Evolutionary conservation across 1,284 basidiomycete genomes (phyloP).

Genomic region (Cutaneotrichosporon dermatis): DNA sequence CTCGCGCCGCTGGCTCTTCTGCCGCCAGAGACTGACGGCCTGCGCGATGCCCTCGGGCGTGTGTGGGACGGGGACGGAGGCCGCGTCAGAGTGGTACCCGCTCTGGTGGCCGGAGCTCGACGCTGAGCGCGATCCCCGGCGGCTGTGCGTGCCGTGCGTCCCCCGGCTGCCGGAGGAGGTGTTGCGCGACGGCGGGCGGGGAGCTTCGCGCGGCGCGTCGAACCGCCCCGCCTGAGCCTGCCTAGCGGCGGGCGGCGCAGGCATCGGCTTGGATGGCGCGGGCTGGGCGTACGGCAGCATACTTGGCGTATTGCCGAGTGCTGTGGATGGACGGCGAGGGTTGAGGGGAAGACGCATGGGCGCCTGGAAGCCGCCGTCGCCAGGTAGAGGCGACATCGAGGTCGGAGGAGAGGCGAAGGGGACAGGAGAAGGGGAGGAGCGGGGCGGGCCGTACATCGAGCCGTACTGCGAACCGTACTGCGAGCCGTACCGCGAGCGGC

Average conservation of each 20-base stretch:
- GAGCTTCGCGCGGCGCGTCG: background rate
- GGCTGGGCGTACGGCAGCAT: slow-evolving; percentile 4
- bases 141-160: background rate
- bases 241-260: no score
- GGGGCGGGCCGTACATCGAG: background rate
- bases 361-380: background rate
- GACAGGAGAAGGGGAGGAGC: background rate
- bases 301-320: background rate
- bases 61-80: slow-evolving; percentile 3
- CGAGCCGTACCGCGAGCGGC: no score
- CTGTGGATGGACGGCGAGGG: background rate
- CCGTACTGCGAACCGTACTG: no score
- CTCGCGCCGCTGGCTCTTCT: slow-evolving; percentile 10
- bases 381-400: background rate
- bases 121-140: background rate
- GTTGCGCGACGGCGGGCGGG: slow-evolving; percentile 1
- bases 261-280: background rate
- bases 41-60: slow-evolving; percentile 11
- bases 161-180: background rate
- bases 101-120: slow-evolving; percentile 11
- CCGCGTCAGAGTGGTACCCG: slow-evolving; percentile 5
- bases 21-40: slow-evolving; percentile 14
- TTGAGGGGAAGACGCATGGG: background rate
- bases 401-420: background rate
- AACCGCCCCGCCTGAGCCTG: no score